Percentiles rank a stretch among this genome's conserved stretches.
Conservation (phyloP, 129 eudicot species). For the Tagetes patula region DNA sequence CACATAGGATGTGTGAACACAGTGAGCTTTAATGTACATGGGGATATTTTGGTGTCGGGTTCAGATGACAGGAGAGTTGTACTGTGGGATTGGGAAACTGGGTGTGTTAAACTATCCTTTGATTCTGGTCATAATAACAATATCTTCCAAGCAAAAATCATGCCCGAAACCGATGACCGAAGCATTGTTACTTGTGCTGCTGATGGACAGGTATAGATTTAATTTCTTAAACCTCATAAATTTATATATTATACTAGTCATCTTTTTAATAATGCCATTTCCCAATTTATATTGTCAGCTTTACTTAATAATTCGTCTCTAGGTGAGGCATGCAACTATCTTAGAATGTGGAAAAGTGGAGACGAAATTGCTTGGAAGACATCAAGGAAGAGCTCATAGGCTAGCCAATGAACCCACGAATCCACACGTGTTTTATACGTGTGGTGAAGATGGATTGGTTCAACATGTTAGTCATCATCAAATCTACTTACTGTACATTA, state of each 20-base stretch:
- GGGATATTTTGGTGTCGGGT: slow-evolving; percentile 75
- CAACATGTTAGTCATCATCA: slow-evolving; percentile 65
- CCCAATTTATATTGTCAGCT: background rate
- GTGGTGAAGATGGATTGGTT: slow-evolving; percentile 91
- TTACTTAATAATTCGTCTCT: slow-evolving; percentile 12
- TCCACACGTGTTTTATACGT: slow-evolving; percentile 70
- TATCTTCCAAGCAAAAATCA: slow-evolving; percentile 77
- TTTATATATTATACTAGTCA: background rate
- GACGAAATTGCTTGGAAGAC: slow-evolving; percentile 59
- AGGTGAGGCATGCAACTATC: slow-evolving; percentile 81
- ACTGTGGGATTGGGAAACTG: slow-evolving; percentile 93
- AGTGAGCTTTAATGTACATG: slow-evolving; percentile 65
- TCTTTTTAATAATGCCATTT: slow-evolving; percentile 2
- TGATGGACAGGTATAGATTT: slow-evolving; percentile 74
- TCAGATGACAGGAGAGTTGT: slow-evolving; percentile 82
- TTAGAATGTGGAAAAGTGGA: slow-evolving; percentile 64
- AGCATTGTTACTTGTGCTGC: slow-evolving; percentile 90
- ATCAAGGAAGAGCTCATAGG: slow-evolving; percentile 81
- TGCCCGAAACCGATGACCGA: slow-evolving; percentile 74
- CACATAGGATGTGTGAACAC: slow-evolving; percentile 92
- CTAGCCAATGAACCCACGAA: slow-evolving; percentile 85
- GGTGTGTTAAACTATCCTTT: slow-evolving; percentile 58
- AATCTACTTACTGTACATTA: background rate
- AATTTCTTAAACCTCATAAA: background rate
- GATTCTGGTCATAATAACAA: slow-evolving; percentile 74